Conservation (phyloP, 768 basidiomycete genomes). For the Termitomyces sp. region DNA sequence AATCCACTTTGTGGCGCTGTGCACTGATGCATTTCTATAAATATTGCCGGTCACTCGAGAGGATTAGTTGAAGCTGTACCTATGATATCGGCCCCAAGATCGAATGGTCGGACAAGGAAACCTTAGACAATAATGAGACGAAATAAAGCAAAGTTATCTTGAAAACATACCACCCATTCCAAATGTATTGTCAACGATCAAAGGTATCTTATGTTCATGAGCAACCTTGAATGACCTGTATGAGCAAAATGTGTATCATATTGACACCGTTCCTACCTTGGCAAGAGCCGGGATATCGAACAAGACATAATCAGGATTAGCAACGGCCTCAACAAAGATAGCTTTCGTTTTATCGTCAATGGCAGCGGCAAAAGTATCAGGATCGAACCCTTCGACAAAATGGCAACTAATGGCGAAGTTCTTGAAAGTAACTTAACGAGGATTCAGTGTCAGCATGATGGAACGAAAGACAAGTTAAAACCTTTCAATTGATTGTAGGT, state of each 20-base stretch:
- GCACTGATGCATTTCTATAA: slow-evolving; percentile 34
- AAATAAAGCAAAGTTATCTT: background rate
- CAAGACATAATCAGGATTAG: slow-evolving; percentile 74
- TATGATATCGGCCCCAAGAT: slow-evolving; percentile 76
- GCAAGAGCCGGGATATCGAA: slow-evolving; percentile 67
- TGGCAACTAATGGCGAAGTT: slow-evolving; percentile 63
- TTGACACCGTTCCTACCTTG: slow-evolving; percentile 38
- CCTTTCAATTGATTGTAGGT: slow-evolving; percentile 76
- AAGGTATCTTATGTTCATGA: slow-evolving; percentile 66
- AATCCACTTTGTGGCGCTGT: slow-evolving; percentile 86
- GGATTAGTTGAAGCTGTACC: slow-evolving; percentile 25
- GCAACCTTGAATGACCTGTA: slow-evolving; percentile 47
- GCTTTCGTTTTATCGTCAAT: slow-evolving; percentile 81
- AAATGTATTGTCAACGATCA: slow-evolving; percentile 82
- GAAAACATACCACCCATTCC: slow-evolving; percentile 55
- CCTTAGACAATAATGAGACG: slow-evolving; percentile 26
- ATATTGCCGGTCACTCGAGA: background rate
- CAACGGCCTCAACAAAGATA: slow-evolving; percentile 72
- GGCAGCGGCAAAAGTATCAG: slow-evolving; percentile 57
- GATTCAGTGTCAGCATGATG: too few relatives aligned
- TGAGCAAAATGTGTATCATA: background rate
- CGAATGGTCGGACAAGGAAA: slow-evolving; percentile 68
- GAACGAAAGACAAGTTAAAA: slow-evolving; percentile 8
- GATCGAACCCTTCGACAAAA: slow-evolving; percentile 55
- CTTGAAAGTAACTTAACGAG: slow-evolving; percentile 54